Base-by-base conservation (phyloP, 2,329 filamentous ascomycete species). In the Phialocephala sp. region DNA sequence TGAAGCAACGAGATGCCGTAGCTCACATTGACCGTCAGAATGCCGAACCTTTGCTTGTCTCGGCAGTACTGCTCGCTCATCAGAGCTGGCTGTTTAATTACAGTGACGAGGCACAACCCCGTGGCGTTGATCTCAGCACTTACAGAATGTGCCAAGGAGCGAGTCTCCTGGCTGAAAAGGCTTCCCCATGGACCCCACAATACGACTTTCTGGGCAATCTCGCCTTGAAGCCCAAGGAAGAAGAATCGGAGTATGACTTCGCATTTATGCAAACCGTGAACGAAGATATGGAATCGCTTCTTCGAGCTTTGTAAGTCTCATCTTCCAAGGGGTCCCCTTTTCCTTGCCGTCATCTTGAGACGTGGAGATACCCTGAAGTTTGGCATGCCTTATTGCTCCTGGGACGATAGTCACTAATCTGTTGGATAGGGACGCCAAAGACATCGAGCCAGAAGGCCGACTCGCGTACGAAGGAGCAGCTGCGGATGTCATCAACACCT, bases 141-240 rank as follows among this genome's bases (percentile, higher is more conserved):
- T 67, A 65, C 45, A 58, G 56, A 11, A 65, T 69, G 56, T 69
- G 63, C 18, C 22, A 59, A 54, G 67, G 67, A 22, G 62, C 64
- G n/a, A 32, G 52, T 36, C 22, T 54, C 20, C n/a, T 67, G 6
- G 50, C 60, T 39, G 11, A 58, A 20, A 57, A 60, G 36, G 32
- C 32, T 22, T 52, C 39, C 24, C 62, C 56, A n/a, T 59, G 52
- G 58, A 57, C 64, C 18, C 20, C 56, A 32, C 60, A 59, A 45
- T 67, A 65, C 32, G 41, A 32, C 9, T 39, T 43, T 14, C 36
- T 50, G 11, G 32, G 50, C 3, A 22, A 32, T 9, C 32, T 56
- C 15, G 14, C 22, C 43, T 22, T 57, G 55, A 57, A 27, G 22
- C 36, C 12, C 14, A 41, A 57, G n/a, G 32, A 57, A 15, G 36